These are phyloP conservation scores for Lactifluus piperatus DNA, from an alignment of 768 basidiomycete species.

Conservation along the genomic window DNA sequence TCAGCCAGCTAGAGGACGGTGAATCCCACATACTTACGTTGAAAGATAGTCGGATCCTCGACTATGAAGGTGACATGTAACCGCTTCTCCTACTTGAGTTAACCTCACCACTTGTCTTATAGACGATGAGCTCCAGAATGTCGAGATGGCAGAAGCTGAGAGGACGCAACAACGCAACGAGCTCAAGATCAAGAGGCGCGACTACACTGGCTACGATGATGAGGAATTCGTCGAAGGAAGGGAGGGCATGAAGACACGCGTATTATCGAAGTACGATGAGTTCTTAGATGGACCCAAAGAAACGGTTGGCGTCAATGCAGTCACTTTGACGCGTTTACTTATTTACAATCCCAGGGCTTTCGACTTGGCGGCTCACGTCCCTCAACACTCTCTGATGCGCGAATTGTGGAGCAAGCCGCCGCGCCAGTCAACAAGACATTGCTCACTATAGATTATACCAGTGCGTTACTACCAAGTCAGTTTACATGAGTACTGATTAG, in stretches of 20 bases:
- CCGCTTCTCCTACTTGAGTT: not conserved
- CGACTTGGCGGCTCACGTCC: conserved; percentile 60
- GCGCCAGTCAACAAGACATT: conserved; percentile 71
- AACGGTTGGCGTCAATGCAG: conserved; percentile 37
- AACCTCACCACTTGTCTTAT: conserved; percentile 8
- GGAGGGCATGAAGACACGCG: conserved; percentile 70
- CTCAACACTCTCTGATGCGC: conserved; percentile 31
- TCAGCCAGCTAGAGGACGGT: conserved; percentile 86
- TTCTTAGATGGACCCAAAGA: conserved; percentile 69
- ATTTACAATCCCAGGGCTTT: conserved; percentile 56
- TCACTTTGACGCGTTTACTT: not conserved
- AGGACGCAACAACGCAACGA: conserved; percentile 70
- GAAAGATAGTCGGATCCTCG: conserved; percentile 92
- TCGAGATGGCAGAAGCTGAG: conserved; percentile 89
- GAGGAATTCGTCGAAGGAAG: conserved; percentile 78
- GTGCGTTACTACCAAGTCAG: conserved; percentile 38
- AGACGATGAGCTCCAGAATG: conserved; percentile 98
- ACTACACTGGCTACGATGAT: conserved; percentile 95
- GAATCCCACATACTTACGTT: conserved; percentile 93
- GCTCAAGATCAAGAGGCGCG: conserved; percentile 77
- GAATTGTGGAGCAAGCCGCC: conserved; percentile 40
- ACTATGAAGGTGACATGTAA: conserved; percentile 67
- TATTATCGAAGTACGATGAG: conserved; percentile 92
- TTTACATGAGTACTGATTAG: conserved; percentile 9
- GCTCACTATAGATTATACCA: conserved; percentile 81